Evolutionary conservation across 495 filamentous ascomycete genomes (phyloP).

Genomic region (Neurospora tetraspora): DNA sequence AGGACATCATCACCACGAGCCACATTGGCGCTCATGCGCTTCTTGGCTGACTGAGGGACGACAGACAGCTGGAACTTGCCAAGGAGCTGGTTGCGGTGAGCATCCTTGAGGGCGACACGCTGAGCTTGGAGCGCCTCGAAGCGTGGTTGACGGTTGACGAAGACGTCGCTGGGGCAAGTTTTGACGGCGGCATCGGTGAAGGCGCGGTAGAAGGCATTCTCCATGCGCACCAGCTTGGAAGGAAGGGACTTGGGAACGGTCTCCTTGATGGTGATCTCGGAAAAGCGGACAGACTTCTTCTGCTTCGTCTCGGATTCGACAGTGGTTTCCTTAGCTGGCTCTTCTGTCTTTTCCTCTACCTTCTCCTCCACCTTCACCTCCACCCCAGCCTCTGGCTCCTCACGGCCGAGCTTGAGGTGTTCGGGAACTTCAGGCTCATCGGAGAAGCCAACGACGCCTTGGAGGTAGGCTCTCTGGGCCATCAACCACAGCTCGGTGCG

Average conservation of each 20-base stretch:
- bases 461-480: conserved; percentile 67
- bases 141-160: conserved; percentile 71
- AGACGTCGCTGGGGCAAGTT: conserved; percentile 57
- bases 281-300: conserved; percentile 74
- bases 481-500: conserved; percentile 73
- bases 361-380: conserved; percentile 13
- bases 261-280: conserved; percentile 44
- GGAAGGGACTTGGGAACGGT: conserved; percentile 33
- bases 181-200: conserved; percentile 61
- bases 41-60: conserved; percentile 44
- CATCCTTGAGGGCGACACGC: conserved; percentile 53
- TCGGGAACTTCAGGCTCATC: conserved; percentile 19
- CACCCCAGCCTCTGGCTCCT: conserved; percentile 7
- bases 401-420: background rate
- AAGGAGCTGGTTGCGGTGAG: conserved; percentile 61
- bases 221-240: conserved; percentile 43
- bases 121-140: conserved; percentile 84
- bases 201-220: conserved; percentile 85
- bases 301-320: conserved; percentile 28
- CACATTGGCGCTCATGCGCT: conserved; percentile 49
- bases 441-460: conserved; percentile 53
- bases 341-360: conserved; percentile 12
- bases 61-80: conserved; percentile 64
- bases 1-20: conserved; percentile 45
- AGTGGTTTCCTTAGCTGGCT: conserved; percentile 18